Evolutionary conservation across 306 rosid genomes (phyloP).

Genomic region (Luffa acutangula): DNA sequence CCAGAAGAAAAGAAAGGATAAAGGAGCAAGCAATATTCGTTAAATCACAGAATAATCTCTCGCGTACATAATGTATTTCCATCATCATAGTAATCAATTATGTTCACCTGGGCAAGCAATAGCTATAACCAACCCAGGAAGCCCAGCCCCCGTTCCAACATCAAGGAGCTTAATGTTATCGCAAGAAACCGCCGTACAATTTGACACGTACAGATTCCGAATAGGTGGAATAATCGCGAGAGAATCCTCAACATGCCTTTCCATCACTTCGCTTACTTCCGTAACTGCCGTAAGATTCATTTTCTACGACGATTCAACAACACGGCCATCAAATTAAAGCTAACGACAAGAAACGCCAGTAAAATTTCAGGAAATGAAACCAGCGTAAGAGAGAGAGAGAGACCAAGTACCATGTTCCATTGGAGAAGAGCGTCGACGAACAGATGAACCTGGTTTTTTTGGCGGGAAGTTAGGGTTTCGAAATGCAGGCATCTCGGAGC

Average conservation of each 20-base stretch:
- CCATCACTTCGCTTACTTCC: conserved; percentile 65
- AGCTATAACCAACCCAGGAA: conserved; percentile 80
- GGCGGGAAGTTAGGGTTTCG: conserved; percentile 44
- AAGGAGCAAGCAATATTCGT: background rate
- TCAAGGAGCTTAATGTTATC: conserved; percentile 46
- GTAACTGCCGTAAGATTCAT: conserved; percentile 80
- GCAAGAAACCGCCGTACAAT: conserved; percentile 17
- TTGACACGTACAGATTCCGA: conserved; percentile 28
- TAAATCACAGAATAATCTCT: background rate
- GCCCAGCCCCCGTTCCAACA: conserved; percentile 90
- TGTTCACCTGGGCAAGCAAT: conserved; percentile 78
- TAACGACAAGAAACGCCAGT: background rate
- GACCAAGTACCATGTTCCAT: conserved; percentile 63
- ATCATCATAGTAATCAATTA: background rate
- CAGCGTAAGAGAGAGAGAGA: background rate
- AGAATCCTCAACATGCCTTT: conserved; percentile 84
- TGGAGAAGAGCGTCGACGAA: conserved; percentile 75
- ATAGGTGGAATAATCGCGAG: conserved; percentile 67
- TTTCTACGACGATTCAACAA: conserved; percentile 27
- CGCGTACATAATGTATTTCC: background rate
- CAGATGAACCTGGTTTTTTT: conserved; percentile 55
- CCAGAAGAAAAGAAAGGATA: background rate
- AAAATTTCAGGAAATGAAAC: conserved; percentile 7
- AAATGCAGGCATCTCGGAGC: conserved; percentile 20
- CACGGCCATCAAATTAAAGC: background rate